Base-by-base conservation (phyloP, 306 rosid species). In the Rosa multiflora region DNA sequence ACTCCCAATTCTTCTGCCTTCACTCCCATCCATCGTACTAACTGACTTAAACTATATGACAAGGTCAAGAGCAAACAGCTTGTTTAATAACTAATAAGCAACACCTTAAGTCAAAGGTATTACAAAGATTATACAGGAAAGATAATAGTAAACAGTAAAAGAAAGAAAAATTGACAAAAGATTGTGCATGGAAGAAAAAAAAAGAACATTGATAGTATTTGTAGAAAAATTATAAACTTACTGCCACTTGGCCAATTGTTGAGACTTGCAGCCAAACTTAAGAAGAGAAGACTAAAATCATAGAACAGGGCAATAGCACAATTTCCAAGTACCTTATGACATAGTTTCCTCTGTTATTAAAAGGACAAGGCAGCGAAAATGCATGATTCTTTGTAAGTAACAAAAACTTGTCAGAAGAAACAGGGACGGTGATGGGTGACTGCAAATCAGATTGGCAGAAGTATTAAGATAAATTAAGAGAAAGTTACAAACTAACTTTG, bases 1-100 rank as follows among this genome's bases (percentile, higher is more conserved):
- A 94, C 89, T 51, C 99, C 99, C 87, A 94, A 79, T 81, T 91
- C 97, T 88, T 94, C 99, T 23, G 99, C 99, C 90, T 94, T 92
- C 76, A 76, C 82, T 83, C 99, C 97, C 97, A 94, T 72, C 99
- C 99, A 94, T 51, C 97, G 93, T 40, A 91, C 88, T 77, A 94
- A 88, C 88, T 94, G 95, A 86, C 99, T 92, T 77, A 94, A 84
- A 87, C 99, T 94, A 78, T 82, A 89, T 73, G 70, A 82, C 35
- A 83, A 78, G 74, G 69, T 56, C 77, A 75, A 83, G 40, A 71
- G 67, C 64, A 78, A 81, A 78, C 70, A 76, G 32, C 77, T 80
- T 70, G 42, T 73, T 52, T 52, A 55, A 56, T 48, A 51, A 35
- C 46, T 52, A 55, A 56, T 48, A 51, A 35, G 51, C 8, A 1